A percentile compares a stretch with the other conserved stretches of the same genome.
Evolutionary conservation across 176 grass and related monocot genomes (phyloP).

Genomic region (Cymbopogon citratus): DNA sequence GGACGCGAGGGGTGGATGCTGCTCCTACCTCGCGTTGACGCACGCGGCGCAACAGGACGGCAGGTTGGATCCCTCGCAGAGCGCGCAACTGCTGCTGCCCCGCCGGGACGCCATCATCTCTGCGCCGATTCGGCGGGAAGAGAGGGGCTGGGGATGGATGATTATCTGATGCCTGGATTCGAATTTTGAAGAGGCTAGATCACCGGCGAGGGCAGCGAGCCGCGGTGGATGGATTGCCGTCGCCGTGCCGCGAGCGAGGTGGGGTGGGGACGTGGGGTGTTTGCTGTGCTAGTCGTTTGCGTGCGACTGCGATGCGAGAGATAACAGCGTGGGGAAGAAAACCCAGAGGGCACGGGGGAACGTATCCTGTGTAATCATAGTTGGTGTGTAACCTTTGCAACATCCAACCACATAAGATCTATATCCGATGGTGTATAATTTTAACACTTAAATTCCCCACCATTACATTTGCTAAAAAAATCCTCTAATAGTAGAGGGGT

Average conservation of each 20-base stretch:
- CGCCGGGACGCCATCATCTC: constrained; percentile 38
- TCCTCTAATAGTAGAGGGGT: too few relatives aligned
- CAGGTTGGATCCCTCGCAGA: constrained; percentile 88
- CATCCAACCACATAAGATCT: too few relatives aligned
- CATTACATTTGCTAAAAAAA: too few relatives aligned
- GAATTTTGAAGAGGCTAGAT: background rate
- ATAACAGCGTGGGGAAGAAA: constrained; percentile 1
- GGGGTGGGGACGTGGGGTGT: too few relatives aligned
- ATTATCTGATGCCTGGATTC: background rate
- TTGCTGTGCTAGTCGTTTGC: constrained; percentile 32
- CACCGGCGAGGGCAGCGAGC: background rate
- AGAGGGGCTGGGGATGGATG: background rate
- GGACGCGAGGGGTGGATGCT: background rate
- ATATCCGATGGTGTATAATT: too few relatives aligned
- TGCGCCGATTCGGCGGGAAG: background rate
- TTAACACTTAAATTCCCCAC: too few relatives aligned
- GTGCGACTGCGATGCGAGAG: constrained; percentile 21
- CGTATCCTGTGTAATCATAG: too few relatives aligned
- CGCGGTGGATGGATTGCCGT: background rate
- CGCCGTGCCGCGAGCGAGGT: background rate
- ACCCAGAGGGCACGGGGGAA: background rate
- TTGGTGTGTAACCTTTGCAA: too few relatives aligned
- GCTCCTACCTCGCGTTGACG: constrained; percentile 67
- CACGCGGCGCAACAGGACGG: constrained; percentile 71
- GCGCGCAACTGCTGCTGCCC: constrained; percentile 43